These are phyloP conservation scores for Stromatinia cepivora DNA, from an alignment of 2,329 filamentous ascomycete genomes.

Conservation along the genomic window DNA sequence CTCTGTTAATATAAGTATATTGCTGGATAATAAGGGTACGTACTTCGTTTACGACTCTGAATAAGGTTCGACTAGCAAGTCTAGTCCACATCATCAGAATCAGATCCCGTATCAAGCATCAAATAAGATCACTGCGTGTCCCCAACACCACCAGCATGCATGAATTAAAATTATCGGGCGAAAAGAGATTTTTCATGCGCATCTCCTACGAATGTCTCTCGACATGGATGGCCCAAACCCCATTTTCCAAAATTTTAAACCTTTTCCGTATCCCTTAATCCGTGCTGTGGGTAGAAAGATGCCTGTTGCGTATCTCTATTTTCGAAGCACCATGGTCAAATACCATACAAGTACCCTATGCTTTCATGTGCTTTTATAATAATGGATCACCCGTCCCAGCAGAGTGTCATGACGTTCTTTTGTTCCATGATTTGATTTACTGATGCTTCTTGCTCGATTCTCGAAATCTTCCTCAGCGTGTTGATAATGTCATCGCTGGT, in stretches of 20 bases:
- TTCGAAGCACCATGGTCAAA: not conserved
- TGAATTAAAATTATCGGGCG: not conserved
- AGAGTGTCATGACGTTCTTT: not conserved
- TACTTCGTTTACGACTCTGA: not conserved
- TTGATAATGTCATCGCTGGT: not conserved
- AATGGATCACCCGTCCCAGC: not conserved
- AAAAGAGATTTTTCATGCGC: no score
- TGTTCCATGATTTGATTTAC: not conserved
- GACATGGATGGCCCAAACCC: no score
- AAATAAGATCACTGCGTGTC: slow-evolving; percentile 2
- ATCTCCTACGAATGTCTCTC: no score
- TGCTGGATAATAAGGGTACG: not conserved
- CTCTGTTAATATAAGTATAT: not conserved
- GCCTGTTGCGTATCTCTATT: not conserved
- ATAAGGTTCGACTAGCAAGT: not conserved
- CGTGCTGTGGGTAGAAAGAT: not conserved
- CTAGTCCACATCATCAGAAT: not conserved
- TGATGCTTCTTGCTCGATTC: not conserved
- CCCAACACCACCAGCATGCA: not conserved
- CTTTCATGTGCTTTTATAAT: not conserved
- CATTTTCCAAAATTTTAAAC: no score
- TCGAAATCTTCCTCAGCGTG: not conserved
- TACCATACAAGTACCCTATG: not conserved
- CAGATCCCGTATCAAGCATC: not conserved
- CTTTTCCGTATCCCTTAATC: no score